Conservation (phyloP, 2,329 filamentous ascomycete species). For the Tolypocladium capitatum region DNA sequence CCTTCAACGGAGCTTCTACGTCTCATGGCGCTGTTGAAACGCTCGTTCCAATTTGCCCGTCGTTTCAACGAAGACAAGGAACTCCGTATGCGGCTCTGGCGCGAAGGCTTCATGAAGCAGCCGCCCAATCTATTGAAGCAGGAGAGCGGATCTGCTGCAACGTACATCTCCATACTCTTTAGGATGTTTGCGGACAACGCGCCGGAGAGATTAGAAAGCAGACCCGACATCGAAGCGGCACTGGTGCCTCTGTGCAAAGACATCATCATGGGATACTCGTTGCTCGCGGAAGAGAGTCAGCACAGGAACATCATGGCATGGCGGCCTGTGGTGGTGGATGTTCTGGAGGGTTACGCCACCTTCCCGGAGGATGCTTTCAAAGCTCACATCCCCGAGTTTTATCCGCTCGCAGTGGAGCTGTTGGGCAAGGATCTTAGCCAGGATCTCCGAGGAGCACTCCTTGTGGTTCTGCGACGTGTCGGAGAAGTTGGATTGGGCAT, state of each 20-base stretch:
- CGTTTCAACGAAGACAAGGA: constrained; percentile 98
- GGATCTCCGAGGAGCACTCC: constrained; percentile 67
- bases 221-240: constrained; percentile 76
- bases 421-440: constrained; percentile 67
- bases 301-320: constrained; percentile 95
- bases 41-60: constrained; percentile 91
- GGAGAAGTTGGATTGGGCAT: constrained; percentile 62
- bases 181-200: constrained; percentile 91
- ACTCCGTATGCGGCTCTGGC: constrained; percentile 83
- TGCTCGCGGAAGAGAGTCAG: constrained; percentile 88
- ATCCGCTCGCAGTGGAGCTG: constrained; percentile 72
- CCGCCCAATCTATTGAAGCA: constrained; percentile 96
- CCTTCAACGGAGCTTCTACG: constrained; percentile 80
- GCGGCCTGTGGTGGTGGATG: constrained; percentile 93
- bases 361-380: constrained; percentile 74
- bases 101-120: constrained; percentile 99
- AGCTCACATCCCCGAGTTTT: constrained; percentile 69
- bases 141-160: constrained; percentile 81
- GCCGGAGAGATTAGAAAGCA: constrained; percentile 65
- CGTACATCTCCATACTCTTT: constrained; percentile 91
- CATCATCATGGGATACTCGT: constrained; percentile 75
- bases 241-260: constrained; percentile 91
- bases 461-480: constrained; percentile 65
- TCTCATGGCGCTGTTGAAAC: constrained; percentile 88
- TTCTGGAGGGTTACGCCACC: constrained; percentile 79